Evolutionary conservation across 2,329 filamentous ascomycete species (phyloP).

Genomic region (Septoria linicola): DNA sequence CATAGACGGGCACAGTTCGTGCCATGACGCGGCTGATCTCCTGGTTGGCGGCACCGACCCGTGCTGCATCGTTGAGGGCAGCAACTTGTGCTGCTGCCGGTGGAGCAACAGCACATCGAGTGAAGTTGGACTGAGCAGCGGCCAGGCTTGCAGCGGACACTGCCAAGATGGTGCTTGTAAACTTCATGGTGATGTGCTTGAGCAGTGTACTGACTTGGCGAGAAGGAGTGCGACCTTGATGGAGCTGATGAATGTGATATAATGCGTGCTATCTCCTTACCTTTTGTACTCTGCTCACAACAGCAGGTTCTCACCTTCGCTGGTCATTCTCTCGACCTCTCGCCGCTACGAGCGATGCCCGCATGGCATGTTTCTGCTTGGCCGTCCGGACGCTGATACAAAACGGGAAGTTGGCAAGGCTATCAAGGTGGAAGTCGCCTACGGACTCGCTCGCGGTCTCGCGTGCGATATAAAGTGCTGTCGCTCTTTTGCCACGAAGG

Average conservation of each 20-base stretch:
- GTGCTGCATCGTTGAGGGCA: constrained; percentile 4
- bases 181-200: constrained; percentile 1
- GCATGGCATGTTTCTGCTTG: constrained; percentile 8
- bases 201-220: background rate
- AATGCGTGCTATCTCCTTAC: constrained; percentile 1
- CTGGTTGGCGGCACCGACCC: background rate
- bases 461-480: background rate
- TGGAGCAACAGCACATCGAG: constrained; percentile 3
- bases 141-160: constrained; percentile 4
- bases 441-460: constrained; percentile 2
- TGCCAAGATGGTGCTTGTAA: constrained; percentile 7
- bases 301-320: background rate
- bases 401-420: constrained; percentile 5
- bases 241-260: background rate
- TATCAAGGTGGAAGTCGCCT: background rate
- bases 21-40: background rate
- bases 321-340: background rate
- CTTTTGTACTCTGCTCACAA: constrained; percentile 7
- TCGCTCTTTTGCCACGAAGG: constrained; percentile 10
- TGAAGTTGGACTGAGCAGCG: constrained; percentile 1
- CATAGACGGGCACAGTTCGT: constrained; percentile 29
- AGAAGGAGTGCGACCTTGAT: constrained; percentile 5
- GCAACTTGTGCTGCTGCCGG: constrained; percentile 4
- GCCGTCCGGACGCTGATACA: constrained; percentile 3
- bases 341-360: background rate